These are phyloP conservation scores for Leucoagaricus sp. DNA, from an alignment of 1,284 basidiomycete species.

Conservation along the genomic window DNA sequence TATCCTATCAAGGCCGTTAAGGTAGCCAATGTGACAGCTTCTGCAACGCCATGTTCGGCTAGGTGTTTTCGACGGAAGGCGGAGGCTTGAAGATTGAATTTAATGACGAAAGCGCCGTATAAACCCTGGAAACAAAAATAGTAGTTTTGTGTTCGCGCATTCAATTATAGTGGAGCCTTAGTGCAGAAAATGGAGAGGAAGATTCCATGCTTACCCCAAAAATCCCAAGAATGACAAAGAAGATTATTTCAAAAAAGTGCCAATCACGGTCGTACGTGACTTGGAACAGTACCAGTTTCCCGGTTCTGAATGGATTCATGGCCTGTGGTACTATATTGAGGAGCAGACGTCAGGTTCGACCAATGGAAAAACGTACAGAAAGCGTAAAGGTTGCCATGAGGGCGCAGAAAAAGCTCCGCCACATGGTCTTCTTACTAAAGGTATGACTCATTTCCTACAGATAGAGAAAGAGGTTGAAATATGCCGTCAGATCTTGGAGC, in stretches of 20 bases:
- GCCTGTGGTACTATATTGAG: constrained; percentile 49
- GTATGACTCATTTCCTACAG: constrained; percentile 96
- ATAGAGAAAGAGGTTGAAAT: constrained; percentile 2
- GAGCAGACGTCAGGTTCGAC: constrained; percentile 9
- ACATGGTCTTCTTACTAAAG: constrained; percentile 98
- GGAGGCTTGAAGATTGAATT: constrained; percentile 95
- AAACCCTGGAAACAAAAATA: constrained; percentile 64
- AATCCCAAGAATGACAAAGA: constrained; percentile 92
- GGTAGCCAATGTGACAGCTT: constrained; percentile 86
- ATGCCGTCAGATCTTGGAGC: neutral
- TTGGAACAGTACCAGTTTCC: constrained; percentile 97
- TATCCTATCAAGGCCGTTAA: constrained; percentile 93
- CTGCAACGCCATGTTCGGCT: constrained; percentile 80
- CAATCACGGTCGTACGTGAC: constrained; percentile 97
- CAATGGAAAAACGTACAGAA: constrained; percentile 60
- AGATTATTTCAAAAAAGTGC: constrained; percentile 99
- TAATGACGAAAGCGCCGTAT: constrained; percentile 96
- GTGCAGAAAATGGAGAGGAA: constrained; percentile 7
- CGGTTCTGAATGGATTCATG: constrained; percentile 98
- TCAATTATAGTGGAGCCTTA: neutral
- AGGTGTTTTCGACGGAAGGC: constrained; percentile 93
- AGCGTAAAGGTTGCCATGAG: constrained; percentile 95
- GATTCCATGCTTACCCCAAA: constrained; percentile 74
- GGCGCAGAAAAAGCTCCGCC: constrained; percentile 97
- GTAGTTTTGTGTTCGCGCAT: neutral